Conservation (phyloP, 1,284 basidiomycete species). For the Ceratobasidium sp. region DNA sequence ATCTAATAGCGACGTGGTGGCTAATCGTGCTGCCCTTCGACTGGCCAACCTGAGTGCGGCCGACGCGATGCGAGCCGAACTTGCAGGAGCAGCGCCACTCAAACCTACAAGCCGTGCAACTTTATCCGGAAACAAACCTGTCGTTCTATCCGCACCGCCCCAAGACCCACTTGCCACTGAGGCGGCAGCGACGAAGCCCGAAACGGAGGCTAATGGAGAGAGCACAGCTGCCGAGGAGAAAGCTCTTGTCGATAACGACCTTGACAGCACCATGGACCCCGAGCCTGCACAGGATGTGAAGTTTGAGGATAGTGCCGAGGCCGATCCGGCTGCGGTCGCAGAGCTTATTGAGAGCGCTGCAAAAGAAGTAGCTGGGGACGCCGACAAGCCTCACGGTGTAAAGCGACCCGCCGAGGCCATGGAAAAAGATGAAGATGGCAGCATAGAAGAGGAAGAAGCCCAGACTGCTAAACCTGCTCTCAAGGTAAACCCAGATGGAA, state of each 20-base stretch:
- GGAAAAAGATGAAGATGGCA: conserved; percentile 57
- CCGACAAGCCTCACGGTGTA: conserved; percentile 57
- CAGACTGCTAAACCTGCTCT: conserved; percentile 59
- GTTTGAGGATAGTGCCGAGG: conserved; percentile 7
- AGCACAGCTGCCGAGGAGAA: conserved; percentile 33
- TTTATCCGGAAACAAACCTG: conserved; percentile 22
- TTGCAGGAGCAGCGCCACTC: conserved; percentile 72
- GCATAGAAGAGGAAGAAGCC: conserved; percentile 51
- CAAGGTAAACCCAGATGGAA: conserved; percentile 86
- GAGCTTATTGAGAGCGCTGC: conserved; percentile 56
- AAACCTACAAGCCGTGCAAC: conserved; percentile 31
- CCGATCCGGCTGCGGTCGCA: conserved; percentile 52
- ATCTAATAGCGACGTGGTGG: conserved; percentile 86
- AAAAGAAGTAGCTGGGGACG: conserved; percentile 43
- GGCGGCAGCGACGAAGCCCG: background rate
- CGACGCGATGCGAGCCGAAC: conserved; percentile 90
- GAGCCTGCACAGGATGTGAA: background rate
- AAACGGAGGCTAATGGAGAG: conserved; percentile 29
- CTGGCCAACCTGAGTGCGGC: conserved; percentile 98
- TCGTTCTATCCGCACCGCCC: background rate
- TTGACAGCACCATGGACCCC: conserved; percentile 6
- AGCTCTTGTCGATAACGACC: background rate
- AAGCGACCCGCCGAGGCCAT: conserved; percentile 77
- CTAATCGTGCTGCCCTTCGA: conserved; percentile 87
- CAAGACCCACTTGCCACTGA: background rate